A percentile compares a stretch with the other conserved stretches of the same genome.
phyloP scores from a whole-genome alignment of 352 stramenopile species.

The Phytophthora ramorum region DNA sequence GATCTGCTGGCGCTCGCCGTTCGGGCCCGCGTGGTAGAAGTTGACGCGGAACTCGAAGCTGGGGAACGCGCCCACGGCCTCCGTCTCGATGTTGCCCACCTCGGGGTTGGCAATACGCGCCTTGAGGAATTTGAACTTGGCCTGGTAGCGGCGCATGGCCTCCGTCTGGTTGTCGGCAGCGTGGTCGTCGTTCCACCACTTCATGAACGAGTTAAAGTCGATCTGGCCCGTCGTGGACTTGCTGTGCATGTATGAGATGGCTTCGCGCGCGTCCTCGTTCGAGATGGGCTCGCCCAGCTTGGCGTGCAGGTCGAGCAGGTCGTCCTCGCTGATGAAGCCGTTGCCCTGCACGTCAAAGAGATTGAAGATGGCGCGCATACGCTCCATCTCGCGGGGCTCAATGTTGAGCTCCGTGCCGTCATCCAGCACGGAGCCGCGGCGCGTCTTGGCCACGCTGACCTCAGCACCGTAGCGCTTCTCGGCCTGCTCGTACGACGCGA shows the following conservation, averaged over 20 bases:
- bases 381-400: slow-evolving; percentile 84
- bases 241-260: slow-evolving; percentile 75
- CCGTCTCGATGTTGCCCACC: slow-evolving; percentile 82
- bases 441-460: slow-evolving; percentile 54
- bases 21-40: slow-evolving; percentile 87
- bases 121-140: slow-evolving; percentile 93
- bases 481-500: slow-evolving; percentile 79
- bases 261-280: slow-evolving; percentile 72
- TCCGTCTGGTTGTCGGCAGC: slow-evolving; percentile 69
- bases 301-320: slow-evolving; percentile 81
- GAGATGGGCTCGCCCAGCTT: slow-evolving; percentile 87
- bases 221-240: slow-evolving; percentile 62
- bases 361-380: slow-evolving; percentile 86
- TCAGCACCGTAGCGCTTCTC: slow-evolving; percentile 80
- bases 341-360: slow-evolving; percentile 86
- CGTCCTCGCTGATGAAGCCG: slow-evolving; percentile 79
- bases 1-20: slow-evolving; percentile 85
- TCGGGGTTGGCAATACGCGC: slow-evolving; percentile 85
- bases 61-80: slow-evolving; percentile 80
- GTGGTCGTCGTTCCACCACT: slow-evolving; percentile 91
- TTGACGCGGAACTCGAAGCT: slow-evolving; percentile 91
- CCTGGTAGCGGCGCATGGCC: slow-evolving; percentile 84
- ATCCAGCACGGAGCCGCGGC: slow-evolving; percentile 75
- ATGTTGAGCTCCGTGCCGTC: slow-evolving; percentile 84
- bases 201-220: slow-evolving; percentile 90